Conservation (phyloP, 352 stramenopile genomes). For the Globisporangium paroecandrum region DNA sequence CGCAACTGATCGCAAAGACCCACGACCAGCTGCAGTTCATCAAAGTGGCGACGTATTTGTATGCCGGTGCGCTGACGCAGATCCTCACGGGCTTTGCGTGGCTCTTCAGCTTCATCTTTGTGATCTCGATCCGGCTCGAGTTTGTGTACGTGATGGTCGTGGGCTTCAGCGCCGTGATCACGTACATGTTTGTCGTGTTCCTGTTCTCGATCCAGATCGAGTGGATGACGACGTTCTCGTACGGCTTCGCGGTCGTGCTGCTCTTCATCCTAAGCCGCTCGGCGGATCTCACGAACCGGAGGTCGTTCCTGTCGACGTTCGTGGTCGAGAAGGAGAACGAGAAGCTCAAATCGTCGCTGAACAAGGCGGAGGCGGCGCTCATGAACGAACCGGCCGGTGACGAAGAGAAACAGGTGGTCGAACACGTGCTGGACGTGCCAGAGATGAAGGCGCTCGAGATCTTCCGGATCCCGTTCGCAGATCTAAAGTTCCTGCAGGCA, state of each 20-base stretch:
- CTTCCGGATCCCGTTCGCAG: slow-evolving; percentile 79
- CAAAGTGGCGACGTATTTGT: slow-evolving; percentile 40
- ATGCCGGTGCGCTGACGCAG: slow-evolving; percentile 57
- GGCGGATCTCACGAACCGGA: slow-evolving; percentile 72
- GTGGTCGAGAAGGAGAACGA: slow-evolving; percentile 86
- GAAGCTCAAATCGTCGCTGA: slow-evolving; percentile 71
- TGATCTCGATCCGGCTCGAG: slow-evolving; percentile 83
- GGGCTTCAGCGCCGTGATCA: slow-evolving; percentile 42
- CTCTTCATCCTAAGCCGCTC: slow-evolving; percentile 78
- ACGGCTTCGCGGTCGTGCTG: slow-evolving; percentile 61
- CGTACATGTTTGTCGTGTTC: slow-evolving; percentile 61
- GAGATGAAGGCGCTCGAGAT: slow-evolving; percentile 78
- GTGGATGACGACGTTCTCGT: slow-evolving; percentile 62
- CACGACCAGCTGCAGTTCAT: slow-evolving; percentile 33
- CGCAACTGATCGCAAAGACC: slow-evolving; percentile 20
- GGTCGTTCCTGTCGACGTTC: slow-evolving; percentile 80
- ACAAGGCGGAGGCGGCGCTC: slow-evolving; percentile 74
- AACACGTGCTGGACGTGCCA: slow-evolving; percentile 56
- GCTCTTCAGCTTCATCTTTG: slow-evolving; percentile 81
- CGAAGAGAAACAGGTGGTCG: slow-evolving; percentile 70
- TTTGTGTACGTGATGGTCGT: slow-evolving; percentile 85
- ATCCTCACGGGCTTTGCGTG: slow-evolving; percentile 64
- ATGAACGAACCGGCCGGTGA: slow-evolving; percentile 76
- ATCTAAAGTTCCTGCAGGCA: slow-evolving; percentile 78
- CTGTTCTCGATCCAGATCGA: slow-evolving; percentile 56